Percentiles rank a stretch among this genome's conserved stretches.
Conservation (phyloP, 306 rosid species). For the Ormosia semicastrata region DNA sequence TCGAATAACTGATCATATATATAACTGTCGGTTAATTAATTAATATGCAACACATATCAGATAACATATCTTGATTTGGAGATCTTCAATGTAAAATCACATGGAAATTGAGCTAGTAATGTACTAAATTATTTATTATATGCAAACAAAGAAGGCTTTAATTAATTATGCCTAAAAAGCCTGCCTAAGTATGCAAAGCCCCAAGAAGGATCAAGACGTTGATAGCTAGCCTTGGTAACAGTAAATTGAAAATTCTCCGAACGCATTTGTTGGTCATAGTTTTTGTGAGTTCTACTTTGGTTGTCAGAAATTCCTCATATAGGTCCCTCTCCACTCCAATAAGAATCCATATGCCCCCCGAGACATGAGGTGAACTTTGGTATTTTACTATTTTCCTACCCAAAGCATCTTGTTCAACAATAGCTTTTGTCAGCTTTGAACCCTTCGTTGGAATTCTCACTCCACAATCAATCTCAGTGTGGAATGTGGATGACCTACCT, state of each 20-base stretch:
- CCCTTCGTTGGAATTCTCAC: conserved; percentile 14
- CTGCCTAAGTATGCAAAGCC: not conserved
- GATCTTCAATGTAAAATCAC: not conserved
- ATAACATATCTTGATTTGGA: conserved; percentile 3
- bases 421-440: conserved; percentile 37
- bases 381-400: not conserved
- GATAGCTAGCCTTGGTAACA: conserved; percentile 8
- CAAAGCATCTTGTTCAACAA: conserved; percentile 30
- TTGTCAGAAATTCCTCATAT: not conserved
- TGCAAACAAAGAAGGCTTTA: not conserved
- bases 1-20: not conserved
- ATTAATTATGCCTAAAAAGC: not conserved
- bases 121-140: not conserved
- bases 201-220: not conserved
- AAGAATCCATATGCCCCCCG: conserved; percentile 6
- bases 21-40: not conserved
- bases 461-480: conserved; percentile 26
- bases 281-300: conserved; percentile 18
- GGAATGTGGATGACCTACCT: conserved; percentile 8
- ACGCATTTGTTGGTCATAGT: not conserved
- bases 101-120: not conserved
- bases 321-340: conserved; percentile 5
- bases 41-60: not conserved
- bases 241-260: conserved; percentile 22
- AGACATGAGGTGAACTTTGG: conserved; percentile 5